Percentiles rank a stretch among this genome's conserved stretches.
Conservation (phyloP, 805 yeast genomes). For the Saccharomycopsis vini region DNA sequence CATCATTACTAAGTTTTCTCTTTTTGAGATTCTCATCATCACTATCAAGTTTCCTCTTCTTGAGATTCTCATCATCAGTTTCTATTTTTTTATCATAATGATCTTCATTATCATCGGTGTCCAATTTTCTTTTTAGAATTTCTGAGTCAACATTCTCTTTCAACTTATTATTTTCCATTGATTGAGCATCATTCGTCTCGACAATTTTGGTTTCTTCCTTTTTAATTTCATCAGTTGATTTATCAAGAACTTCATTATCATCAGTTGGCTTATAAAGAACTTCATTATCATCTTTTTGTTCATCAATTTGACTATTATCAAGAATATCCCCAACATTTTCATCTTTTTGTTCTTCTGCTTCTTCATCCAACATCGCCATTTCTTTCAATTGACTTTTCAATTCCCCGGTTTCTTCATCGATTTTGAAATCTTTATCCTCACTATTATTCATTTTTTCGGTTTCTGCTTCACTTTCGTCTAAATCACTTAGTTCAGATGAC, state of each 20-base stretch:
- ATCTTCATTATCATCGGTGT: no score
- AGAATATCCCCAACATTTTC: neutral
- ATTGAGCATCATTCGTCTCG: no score
- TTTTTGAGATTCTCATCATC: conserved; percentile 8
- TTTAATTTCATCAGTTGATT: neutral
- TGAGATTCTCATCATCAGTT: neutral
- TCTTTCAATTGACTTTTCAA: conserved; percentile 16
- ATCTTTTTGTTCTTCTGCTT: conserved; percentile 7
- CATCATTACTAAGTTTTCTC: conserved; percentile 14
- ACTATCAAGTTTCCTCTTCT: conserved; percentile 7
- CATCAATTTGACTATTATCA: neutral
- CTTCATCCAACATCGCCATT: conserved; percentile 26
- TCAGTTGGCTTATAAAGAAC: neutral
- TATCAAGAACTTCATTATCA: neutral
- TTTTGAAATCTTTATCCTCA: conserved; percentile 17
- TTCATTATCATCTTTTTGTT: neutral
- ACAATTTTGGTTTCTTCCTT: no score
- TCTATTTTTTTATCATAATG: neutral
- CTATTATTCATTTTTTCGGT: conserved; percentile 72
- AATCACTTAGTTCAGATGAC: conserved; percentile 43
- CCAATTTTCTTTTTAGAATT: no score
- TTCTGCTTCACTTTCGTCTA: conserved; percentile 72
- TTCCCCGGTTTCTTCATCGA: conserved; percentile 27
- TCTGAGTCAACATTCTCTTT: no score
- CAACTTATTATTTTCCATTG: no score